A percentile compares a stretch with the other conserved stretches of the same genome.
These are phyloP conservation scores for Ophiostoma australiae DNA, from an alignment of 2,329 filamentous ascomycete species.

Conservation along the genomic window DNA sequence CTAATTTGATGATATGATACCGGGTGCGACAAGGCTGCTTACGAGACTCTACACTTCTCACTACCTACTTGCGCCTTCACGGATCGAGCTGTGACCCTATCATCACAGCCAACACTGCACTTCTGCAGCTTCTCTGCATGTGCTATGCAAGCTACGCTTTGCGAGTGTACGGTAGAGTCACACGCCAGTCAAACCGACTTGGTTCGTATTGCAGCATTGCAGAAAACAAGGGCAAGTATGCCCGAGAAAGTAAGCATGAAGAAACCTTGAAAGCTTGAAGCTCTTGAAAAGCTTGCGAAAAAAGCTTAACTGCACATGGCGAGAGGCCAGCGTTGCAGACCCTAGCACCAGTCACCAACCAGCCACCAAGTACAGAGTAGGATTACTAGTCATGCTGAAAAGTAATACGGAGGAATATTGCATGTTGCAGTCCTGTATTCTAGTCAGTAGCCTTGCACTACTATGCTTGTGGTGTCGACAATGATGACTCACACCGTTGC, in stretches of 20 bases:
- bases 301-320: not conserved
- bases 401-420: constrained; percentile 4
- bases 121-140: too few relatives aligned
- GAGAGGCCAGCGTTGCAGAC: not conserved
- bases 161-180: not conserved
- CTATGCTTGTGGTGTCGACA: not conserved
- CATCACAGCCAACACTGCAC: too few relatives aligned
- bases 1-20: not conserved
- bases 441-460: not conserved
- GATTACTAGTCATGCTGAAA: not conserved
- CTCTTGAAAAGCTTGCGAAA: not conserved
- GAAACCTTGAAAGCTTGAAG: too few relatives aligned
- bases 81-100: too few relatives aligned
- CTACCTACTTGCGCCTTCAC: too few relatives aligned
- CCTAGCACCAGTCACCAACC: not conserved
- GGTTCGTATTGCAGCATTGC: too few relatives aligned
- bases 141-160: too few relatives aligned
- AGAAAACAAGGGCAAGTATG: too few relatives aligned
- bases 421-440: not conserved
- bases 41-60: not conserved
- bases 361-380: too few relatives aligned
- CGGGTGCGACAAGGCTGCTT: not conserved
- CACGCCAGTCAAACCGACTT: not conserved
- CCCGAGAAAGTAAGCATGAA: too few relatives aligned
- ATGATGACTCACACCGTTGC: not conserved